Percentiles rank a stretch among this genome's conserved stretches.
Conservation (phyloP, 192 early-diverging fungal genomes). For the Podila epigama region DNA sequence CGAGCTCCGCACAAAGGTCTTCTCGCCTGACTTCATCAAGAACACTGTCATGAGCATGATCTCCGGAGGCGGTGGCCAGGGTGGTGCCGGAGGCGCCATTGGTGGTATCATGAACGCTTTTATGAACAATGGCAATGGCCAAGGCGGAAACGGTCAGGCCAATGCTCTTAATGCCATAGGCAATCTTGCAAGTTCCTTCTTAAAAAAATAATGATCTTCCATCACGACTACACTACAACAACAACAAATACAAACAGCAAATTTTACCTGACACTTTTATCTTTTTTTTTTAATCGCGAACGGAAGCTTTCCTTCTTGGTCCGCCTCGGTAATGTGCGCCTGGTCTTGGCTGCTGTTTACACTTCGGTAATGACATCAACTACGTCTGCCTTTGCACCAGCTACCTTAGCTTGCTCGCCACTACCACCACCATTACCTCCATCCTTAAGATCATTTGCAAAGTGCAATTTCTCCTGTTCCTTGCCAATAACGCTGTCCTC, state of each 20-base stretch:
- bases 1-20: slow-evolving; percentile 38
- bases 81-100: slow-evolving; percentile 7
- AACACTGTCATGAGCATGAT: slow-evolving; percentile 19
- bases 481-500: background rate
- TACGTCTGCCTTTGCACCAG: background rate
- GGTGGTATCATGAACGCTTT: slow-evolving; percentile 15
- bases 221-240: background rate
- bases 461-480: background rate
- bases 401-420: background rate
- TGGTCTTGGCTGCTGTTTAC: too few relatives aligned
- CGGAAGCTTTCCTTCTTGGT: background rate
- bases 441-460: too few relatives aligned
- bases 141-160: background rate
- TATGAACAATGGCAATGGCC: slow-evolving; percentile 6
- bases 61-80: slow-evolving; percentile 1
- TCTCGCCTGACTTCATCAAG: slow-evolving; percentile 43
- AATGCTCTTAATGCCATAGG: background rate
- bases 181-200: background rate
- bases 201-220: background rate
- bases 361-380: background rate
- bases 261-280: background rate
- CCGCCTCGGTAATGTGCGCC: too few relatives aligned
- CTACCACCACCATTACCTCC: background rate
- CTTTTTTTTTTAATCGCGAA: background rate
- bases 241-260: too few relatives aligned